Conservation (phyloP, 139 green algal genomes). For the Auxenochlorella pyrenoidosa region DNA sequence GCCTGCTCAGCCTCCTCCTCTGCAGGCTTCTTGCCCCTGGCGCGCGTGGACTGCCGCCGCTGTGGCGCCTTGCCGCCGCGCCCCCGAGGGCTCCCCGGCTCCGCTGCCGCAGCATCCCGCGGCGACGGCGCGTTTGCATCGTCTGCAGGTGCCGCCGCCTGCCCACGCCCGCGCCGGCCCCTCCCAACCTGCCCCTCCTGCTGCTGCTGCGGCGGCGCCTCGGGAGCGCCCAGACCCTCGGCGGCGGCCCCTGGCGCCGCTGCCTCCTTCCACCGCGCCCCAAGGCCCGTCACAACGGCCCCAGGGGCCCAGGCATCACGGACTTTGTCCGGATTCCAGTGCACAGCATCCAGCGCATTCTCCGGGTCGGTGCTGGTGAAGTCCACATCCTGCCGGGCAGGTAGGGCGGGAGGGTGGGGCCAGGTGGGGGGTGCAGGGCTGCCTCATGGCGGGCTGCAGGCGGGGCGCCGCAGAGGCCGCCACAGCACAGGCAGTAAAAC, state of each 20-base stretch:
- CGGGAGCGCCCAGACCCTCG: neutral
- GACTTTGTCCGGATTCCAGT: neutral
- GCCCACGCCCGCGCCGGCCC: too few species aligned
- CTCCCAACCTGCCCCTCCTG: neutral
- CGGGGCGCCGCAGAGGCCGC: too few species aligned
- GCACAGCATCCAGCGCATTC: neutral
- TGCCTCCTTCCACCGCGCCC: neutral
- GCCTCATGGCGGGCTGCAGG: too few species aligned
- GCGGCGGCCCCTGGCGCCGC: neutral
- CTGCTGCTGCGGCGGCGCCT: neutral
- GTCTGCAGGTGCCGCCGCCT: neutral
- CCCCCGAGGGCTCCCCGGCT: neutral
- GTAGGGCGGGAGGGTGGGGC: too few species aligned
- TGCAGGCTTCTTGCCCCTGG: neutral
- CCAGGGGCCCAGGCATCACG: neutral
- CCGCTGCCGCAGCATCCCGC: too few species aligned
- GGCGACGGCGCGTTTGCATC: too few species aligned
- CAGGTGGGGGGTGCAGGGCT: too few species aligned
- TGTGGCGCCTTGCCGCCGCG: neutral
- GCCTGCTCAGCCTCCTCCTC: neutral
- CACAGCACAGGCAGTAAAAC: neutral
- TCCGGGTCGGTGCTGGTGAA: neutral
- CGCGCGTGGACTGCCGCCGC: neutral
- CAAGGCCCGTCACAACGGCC: neutral
- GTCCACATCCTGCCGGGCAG: neutral